phyloP scores from a whole-genome alignment of 2,329 filamentous ascomycete genomes.

The Arachnomyces sp. region DNA sequence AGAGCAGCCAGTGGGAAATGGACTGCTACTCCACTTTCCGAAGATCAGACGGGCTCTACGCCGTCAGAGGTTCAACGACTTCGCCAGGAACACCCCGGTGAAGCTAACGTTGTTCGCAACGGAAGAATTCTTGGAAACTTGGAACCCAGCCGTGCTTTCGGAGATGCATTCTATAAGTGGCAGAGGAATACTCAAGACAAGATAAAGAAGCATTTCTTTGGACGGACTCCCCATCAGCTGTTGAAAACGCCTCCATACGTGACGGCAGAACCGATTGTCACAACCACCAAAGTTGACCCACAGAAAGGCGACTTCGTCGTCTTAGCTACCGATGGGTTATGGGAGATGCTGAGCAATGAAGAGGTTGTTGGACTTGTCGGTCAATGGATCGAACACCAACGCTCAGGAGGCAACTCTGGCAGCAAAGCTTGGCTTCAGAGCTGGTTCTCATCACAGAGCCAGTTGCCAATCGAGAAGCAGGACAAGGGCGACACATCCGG shows the following conservation, averaged over 20 bases:
- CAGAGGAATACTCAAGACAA: conserved; percentile 73
- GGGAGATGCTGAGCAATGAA: conserved; percentile 99
- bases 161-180: conserved; percentile 97
- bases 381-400: conserved; percentile 85
- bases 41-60: conserved; percentile 89
- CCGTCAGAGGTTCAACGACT: conserved; percentile 76
- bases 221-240: conserved; percentile 65
- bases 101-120: conserved; percentile 78
- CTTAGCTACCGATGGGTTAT: conserved; percentile 91
- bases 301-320: conserved; percentile 91
- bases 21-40: conserved; percentile 80
- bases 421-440: conserved; percentile 59
- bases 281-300: conserved; percentile 84
- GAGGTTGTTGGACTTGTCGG: conserved; percentile 95
- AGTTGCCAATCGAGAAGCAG: conserved; percentile 68
- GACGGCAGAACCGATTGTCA: conserved; percentile 90
- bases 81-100: conserved; percentile 78
- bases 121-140: conserved; percentile 86
- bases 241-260: conserved; percentile 93
- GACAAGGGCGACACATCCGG: conserved; percentile 50
- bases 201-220: conserved; percentile 81
- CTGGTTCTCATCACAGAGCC: conserved; percentile 55
- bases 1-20: conserved; percentile 74
- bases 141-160: conserved; percentile 90
- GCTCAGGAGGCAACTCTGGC: conserved; percentile 30